Evolutionary conservation across 1,284 basidiomycete genomes (phyloP).

Genomic region (Melampsora larici-populina): DNA sequence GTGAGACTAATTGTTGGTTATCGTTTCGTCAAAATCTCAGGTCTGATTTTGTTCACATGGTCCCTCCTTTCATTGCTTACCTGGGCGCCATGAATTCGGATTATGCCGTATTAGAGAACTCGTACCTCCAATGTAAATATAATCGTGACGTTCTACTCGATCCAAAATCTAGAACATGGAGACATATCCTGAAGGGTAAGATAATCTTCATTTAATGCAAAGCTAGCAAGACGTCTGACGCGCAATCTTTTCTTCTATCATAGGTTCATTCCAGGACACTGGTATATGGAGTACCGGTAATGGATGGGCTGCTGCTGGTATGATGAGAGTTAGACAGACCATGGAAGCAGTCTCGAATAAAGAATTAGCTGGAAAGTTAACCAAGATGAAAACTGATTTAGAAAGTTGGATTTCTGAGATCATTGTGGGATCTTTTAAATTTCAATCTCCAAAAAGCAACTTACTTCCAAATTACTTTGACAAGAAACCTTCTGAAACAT

Average conservation of each 20-base stretch:
- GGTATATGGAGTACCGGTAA: constrained; percentile 66
- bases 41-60: constrained; percentile 52
- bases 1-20: constrained; percentile 61
- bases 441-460: constrained; percentile 2
- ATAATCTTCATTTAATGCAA: not conserved
- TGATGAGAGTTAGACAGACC: constrained; percentile 72
- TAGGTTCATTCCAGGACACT: constrained; percentile 56
- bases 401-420: constrained; percentile 31
- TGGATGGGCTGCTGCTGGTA: constrained; percentile 79
- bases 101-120: constrained; percentile 59
- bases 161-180: constrained; percentile 18
- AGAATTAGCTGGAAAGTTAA: constrained; percentile 2
- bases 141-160: constrained; percentile 62
- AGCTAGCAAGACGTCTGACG: not conserved
- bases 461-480: constrained; percentile 36
- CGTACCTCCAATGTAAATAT: constrained; percentile 72
- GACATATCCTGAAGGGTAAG: constrained; percentile 60
- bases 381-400: constrained; percentile 15
- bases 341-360: constrained; percentile 61
- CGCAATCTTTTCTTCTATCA: not conserved
- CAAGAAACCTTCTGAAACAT: not conserved
- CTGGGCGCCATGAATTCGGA: constrained; percentile 51
- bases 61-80: constrained; percentile 51
- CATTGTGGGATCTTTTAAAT: constrained; percentile 29
- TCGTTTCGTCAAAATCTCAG: constrained; percentile 5